Evolutionary conservation across 1,284 basidiomycete species (phyloP), one percentile per base, ranked within the genome.

Genomic region (Somion occarium): DNA sequence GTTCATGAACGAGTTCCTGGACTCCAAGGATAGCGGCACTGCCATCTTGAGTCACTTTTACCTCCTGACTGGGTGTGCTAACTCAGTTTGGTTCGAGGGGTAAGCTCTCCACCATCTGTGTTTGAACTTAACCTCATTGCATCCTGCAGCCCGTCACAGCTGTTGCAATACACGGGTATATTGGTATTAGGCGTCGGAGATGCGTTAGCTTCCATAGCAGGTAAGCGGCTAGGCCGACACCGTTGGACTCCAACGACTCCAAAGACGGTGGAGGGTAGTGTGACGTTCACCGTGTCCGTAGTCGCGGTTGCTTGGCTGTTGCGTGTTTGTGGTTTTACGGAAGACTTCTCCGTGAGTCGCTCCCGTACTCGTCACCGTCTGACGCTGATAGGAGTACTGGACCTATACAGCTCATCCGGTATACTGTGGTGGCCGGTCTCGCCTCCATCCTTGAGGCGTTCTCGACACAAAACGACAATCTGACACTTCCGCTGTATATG

Each of bases 21-120:
- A 99, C 67, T 78, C 88, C 60, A 94, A 95, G 73, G 97, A 99
- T 68, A 82, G 86, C 44, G 97, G 97, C 3, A 97, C 96, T 7
- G 97, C 95, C 11, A 97, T 99, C 60, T 69, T 99, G 55, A 94
- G 91, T 63, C 97, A 99, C 69, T 98, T 99, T 64, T 99, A 98
- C 73, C 74, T 99, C 44, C 73, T 99, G 49, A 93, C 93, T 0
- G 97, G 97, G 0, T 98, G 95, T 69, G 94, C 96, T 2, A 85
- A 87, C 3, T 88, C 91, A 19, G 66, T 99, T 22, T 99, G 97
- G 97, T 78, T 99, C 49, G 97, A 99, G 73, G 91, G 91, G 85
- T 89, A 61, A 64, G 88, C 78, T 46, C 5, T 19, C 34, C 44
- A 53, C 19, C 45, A 52, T 50, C 37, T 43, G 46, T 25, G 22